These are phyloP conservation scores for Uronychia binucleata DNA, from an alignment of 73 alveolate species.

Conservation along the genomic window DNA sequence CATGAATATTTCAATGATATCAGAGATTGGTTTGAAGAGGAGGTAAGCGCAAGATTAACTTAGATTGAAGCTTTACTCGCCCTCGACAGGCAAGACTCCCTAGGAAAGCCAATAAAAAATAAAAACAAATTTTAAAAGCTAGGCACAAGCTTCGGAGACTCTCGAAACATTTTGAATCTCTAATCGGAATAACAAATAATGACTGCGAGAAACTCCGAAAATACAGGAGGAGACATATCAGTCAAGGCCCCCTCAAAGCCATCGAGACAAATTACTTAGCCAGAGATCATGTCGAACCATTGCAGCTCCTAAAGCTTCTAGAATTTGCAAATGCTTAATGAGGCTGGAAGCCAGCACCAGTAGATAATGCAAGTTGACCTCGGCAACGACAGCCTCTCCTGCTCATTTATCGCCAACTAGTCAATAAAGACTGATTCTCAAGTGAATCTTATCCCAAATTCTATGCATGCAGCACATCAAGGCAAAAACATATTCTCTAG, in stretches of 20 bases:
- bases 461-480: neutral
- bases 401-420: neutral
- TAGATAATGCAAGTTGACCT: too few relatives aligned
- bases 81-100: neutral
- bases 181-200: neutral
- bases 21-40: conserved; percentile 54
- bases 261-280: neutral
- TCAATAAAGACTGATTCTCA: neutral
- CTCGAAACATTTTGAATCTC: neutral
- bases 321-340: neutral
- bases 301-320: neutral
- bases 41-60: neutral
- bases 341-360: too few relatives aligned
- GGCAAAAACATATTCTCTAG: neutral
- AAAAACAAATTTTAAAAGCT: neutral
- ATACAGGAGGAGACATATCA: neutral
- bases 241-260: neutral
- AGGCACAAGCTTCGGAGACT: neutral
- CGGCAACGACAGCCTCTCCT: neutral
- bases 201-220: neutral
- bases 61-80: conserved; percentile 15
- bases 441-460: neutral
- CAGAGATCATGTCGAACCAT: neutral
- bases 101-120: neutral
- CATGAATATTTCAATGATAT: conserved; percentile 46